Evolutionary conservation across 805 yeast genomes (phyloP).

Genomic region (Grigorovia transvaalensis): DNA sequence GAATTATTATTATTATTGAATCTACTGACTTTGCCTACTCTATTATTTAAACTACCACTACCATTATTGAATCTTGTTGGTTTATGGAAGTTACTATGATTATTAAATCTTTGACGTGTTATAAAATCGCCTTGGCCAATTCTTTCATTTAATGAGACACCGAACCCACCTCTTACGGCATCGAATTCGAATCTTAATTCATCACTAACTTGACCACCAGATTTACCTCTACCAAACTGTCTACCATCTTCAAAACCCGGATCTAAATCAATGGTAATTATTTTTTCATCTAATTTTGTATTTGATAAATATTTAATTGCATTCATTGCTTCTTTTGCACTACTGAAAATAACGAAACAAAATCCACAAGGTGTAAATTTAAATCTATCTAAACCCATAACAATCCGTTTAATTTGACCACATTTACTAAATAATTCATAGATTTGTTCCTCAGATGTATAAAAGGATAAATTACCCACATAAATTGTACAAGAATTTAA

Average conservation of each 20-base stretch:
- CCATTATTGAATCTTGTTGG: background rate
- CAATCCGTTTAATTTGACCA: slow-evolving; percentile 67
- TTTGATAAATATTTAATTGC: slow-evolving; percentile 75
- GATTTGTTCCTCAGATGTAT: slow-evolving; percentile 91
- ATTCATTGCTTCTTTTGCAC: slow-evolving; percentile 61
- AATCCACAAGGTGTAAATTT: slow-evolving; percentile 94
- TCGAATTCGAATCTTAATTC: slow-evolving; percentile 46
- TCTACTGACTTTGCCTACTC: background rate
- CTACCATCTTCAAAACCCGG: slow-evolving; percentile 95
- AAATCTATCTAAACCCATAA: slow-evolving; percentile 91
- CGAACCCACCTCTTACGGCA: slow-evolving; percentile 37
- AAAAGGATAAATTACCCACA: slow-evolving; percentile 82
- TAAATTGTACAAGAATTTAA: slow-evolving; percentile 67
- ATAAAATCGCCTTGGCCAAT: slow-evolving; percentile 17
- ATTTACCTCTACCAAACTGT: slow-evolving; percentile 87
- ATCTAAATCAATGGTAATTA: slow-evolving; percentile 79
- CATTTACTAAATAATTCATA: slow-evolving; percentile 77
- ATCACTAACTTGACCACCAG: slow-evolving; percentile 85
- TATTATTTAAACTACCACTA: background rate
- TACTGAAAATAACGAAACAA: slow-evolving; percentile 75
- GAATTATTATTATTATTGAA: background rate
- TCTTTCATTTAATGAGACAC: slow-evolving; percentile 31
- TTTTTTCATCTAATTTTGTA: slow-evolving; percentile 75
- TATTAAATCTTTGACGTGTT: background rate
- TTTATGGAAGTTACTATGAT: background rate